Evolutionary conservation across 2,329 filamentous ascomycete species (phyloP), one percentile per base, ranked within the genome.

Genomic region (Calonectria pseudoreteaudii): DNA sequence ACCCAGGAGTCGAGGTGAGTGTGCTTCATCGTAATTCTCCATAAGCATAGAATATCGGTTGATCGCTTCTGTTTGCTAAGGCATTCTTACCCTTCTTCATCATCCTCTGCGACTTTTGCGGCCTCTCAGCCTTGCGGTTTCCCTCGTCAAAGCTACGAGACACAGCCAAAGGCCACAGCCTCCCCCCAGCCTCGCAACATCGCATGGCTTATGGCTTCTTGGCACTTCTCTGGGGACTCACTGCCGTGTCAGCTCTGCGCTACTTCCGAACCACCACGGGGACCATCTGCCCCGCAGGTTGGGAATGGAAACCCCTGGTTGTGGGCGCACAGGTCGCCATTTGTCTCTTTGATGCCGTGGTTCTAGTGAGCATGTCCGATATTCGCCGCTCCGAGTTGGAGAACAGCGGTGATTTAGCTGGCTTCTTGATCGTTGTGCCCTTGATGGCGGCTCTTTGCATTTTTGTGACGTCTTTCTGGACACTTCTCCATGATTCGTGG

Each of bases 1-100:
- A 66, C 62, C 62, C 38, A 49, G 62, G 62, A 66, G 41, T 66
- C 41, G 62, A 66, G 41, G 62, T 66, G 62, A 66, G n/a, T n/a
- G 62, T 66, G 16, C 30, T 66, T 66, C 30, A 50, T 30, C 62
- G 13, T 49, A 3, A 50, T 31, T n/a, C 41, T 66, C 30, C 41
- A 66, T 34, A 30, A 30, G 44, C 41, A 66, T 31, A 31, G 41
- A 31, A 66, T 23, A 49, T 23, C 14, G 28, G 41, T 34, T 66
- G 38, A 66, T 49, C 44, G 20, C 44, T 49, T 23, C 18, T 49
- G 44, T 49, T 49, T n/a, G 3, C 44, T 23, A n/a, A 49, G 44
- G 44, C 44, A 49, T 49, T 49, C 44, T 49, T 49, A 49, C 44
- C 44, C n/a, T 49, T 49, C 44, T 49, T 49, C 44, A 10, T 49